Evolutionary conservation across 2,329 filamentous ascomycete genomes (phyloP).

Genomic region (Aspergillus intermedius): DNA sequence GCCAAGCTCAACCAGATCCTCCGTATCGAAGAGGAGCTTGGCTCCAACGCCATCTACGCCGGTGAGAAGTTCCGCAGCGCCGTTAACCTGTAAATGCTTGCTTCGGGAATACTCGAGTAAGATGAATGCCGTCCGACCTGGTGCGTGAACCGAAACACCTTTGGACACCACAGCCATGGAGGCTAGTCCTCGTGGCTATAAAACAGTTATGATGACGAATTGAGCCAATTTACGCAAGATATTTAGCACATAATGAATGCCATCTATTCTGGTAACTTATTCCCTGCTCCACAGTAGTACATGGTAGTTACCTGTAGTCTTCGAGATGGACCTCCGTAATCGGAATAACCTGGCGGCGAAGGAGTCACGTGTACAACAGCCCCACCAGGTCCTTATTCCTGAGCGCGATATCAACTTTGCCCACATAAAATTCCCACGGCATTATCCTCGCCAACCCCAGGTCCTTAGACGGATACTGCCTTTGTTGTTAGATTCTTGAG

Average conservation of each 20-base stretch:
- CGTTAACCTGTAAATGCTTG: conserved; percentile 67
- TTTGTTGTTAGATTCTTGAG: conserved; percentile 6
- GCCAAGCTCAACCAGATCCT: conserved; percentile 99
- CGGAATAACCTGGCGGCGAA: neutral
- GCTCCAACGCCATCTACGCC: conserved; percentile 83
- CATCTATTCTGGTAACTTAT: neutral
- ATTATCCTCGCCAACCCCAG: conserved; percentile 7
- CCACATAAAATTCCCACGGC: conserved; percentile 24
- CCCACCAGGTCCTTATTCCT: neutral
- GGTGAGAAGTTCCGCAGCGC: conserved; percentile 86
- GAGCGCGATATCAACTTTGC: conserved; percentile 1
- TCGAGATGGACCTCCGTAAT: neutral
- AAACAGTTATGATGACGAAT: conserved; percentile 22
- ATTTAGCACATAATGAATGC: conserved; percentile 20
- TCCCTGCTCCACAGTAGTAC: neutral
- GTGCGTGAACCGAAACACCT: neutral
- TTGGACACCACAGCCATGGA: neutral
- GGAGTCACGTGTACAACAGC: neutral
- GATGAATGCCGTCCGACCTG: neutral
- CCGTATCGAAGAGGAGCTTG: conserved; percentile 98
- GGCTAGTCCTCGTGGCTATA: neutral
- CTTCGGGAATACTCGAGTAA: neutral
- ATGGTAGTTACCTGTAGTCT: neutral
- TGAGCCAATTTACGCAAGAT: conserved; percentile 13
- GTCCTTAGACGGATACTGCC: conserved; percentile 12